Conservation (phyloP, 2,329 filamentous ascomycete genomes). For the Fragosphaeria purpurea region DNA sequence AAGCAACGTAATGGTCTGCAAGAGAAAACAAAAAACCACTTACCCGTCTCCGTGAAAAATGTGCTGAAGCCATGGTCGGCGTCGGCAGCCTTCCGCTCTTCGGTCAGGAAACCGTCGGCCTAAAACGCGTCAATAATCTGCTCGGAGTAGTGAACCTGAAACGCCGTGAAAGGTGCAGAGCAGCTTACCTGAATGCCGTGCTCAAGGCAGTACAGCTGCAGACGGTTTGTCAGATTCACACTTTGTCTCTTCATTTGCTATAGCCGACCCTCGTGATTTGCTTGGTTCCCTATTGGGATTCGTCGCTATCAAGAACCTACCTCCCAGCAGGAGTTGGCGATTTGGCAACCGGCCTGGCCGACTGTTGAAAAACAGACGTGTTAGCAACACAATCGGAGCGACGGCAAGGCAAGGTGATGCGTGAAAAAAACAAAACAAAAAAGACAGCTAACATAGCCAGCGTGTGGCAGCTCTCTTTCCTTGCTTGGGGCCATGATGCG, state of each 20-base stretch:
- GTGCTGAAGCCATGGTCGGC: slow-evolving; percentile 98
- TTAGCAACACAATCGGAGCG: slow-evolving; percentile 31
- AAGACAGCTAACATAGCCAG: not conserved
- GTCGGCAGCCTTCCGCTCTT: slow-evolving; percentile 89
- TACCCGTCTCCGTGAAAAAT: slow-evolving; percentile 99
- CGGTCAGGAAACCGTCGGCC: slow-evolving; percentile 97
- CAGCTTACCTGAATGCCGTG: slow-evolving; percentile 90
- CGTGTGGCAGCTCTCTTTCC: not conserved
- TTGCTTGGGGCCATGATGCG: slow-evolving; percentile 24
- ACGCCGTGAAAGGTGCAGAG: slow-evolving; percentile 7
- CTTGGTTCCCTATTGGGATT: no score
- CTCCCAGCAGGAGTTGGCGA: slow-evolving; percentile 99
- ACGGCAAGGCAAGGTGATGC: no score
- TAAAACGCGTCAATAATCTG: slow-evolving; percentile 34
- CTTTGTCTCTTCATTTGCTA: not conserved
- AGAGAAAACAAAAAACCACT: slow-evolving; percentile 4
- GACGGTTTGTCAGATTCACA: slow-evolving; percentile 2
- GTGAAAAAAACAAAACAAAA: no score
- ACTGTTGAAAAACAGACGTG: slow-evolving; percentile 52
- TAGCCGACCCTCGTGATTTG: no score
- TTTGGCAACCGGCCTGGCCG: slow-evolving; percentile 99
- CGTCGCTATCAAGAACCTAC: slow-evolving; percentile 43
- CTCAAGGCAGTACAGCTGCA: slow-evolving; percentile 97
- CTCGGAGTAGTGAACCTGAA: no score
- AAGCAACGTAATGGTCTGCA: not conserved